phyloP scores from a whole-genome alignment of 495 filamentous ascomycete genomes.

The Trichoderma virens region DNA sequence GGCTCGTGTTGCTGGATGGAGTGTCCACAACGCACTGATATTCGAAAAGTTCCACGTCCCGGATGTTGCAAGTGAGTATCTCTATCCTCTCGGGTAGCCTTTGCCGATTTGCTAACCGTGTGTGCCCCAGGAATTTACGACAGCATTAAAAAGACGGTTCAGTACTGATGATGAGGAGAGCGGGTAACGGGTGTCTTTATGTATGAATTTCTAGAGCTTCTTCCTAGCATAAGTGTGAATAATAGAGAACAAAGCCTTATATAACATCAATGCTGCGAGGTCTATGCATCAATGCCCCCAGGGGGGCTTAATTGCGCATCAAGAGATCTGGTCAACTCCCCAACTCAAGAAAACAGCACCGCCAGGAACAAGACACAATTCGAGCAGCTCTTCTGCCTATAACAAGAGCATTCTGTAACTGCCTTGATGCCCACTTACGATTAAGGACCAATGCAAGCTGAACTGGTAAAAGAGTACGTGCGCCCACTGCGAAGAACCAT shows the following conservation, averaged over 20 bases:
- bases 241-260: not conserved
- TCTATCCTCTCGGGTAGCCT: not conserved
- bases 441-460: not conserved
- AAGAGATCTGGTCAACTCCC: too few relatives aligned
- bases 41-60: slow-evolving; percentile 87
- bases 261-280: not conserved
- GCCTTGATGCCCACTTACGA: not conserved
- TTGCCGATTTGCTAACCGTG: slow-evolving; percentile 17
- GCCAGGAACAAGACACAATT: too few relatives aligned
- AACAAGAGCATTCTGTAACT: not conserved
- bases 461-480: not conserved
- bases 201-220: not conserved
- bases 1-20: slow-evolving; percentile 84
- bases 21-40: slow-evolving; percentile 71
- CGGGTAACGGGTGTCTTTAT: not conserved
- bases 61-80: slow-evolving; percentile 77
- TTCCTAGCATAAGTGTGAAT: not conserved
- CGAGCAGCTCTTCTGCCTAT: too few relatives aligned
- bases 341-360: too few relatives aligned
- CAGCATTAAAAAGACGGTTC: slow-evolving; percentile 23
- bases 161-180: not conserved
- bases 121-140: slow-evolving; percentile 42
- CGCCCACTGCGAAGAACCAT: not conserved
- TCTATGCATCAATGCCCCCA: too few relatives aligned
- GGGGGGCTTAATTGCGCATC: too few relatives aligned